Evolutionary conservation across 495 filamentous ascomycete species (phyloP).

Genomic region (Neurospora sp.): DNA sequence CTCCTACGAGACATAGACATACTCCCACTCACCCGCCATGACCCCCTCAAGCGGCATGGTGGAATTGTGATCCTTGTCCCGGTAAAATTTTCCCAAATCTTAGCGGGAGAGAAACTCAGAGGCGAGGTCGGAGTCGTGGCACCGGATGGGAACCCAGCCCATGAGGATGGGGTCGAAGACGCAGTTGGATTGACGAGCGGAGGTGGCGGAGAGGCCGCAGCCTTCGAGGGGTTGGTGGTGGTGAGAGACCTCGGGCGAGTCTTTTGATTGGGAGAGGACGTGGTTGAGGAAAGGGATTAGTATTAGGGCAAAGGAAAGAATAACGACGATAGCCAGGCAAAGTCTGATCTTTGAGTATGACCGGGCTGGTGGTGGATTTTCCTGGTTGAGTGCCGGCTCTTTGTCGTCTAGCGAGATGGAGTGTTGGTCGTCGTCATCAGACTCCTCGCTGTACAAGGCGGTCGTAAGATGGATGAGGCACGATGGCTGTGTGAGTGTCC

Average conservation of each 20-base stretch:
- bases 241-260: too few relatives aligned
- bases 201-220: not conserved
- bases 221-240: not conserved
- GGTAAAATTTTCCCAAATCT: not conserved
- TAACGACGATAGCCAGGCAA: too few relatives aligned
- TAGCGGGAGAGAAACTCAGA: not conserved
- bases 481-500: not conserved
- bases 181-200: not conserved
- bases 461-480: not conserved
- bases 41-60: not conserved
- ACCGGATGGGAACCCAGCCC: conserved; percentile 1
- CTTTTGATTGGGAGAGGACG: too few relatives aligned
- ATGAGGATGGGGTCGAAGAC: conserved; percentile 1
- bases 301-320: too few relatives aligned
- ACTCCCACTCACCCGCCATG: conserved; percentile 2
- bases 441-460: not conserved
- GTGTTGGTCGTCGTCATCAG: not conserved
- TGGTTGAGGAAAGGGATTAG: too few relatives aligned
- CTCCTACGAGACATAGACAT: not conserved
- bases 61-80: not conserved
- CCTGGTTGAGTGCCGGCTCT: too few relatives aligned
- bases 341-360: too few relatives aligned
- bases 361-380: too few relatives aligned
- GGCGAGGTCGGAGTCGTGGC: not conserved
- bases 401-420: not conserved